These are phyloP conservation scores for Yamagishiella unicocca DNA, from an alignment of 139 green algal species.

Conservation along the genomic window DNA sequence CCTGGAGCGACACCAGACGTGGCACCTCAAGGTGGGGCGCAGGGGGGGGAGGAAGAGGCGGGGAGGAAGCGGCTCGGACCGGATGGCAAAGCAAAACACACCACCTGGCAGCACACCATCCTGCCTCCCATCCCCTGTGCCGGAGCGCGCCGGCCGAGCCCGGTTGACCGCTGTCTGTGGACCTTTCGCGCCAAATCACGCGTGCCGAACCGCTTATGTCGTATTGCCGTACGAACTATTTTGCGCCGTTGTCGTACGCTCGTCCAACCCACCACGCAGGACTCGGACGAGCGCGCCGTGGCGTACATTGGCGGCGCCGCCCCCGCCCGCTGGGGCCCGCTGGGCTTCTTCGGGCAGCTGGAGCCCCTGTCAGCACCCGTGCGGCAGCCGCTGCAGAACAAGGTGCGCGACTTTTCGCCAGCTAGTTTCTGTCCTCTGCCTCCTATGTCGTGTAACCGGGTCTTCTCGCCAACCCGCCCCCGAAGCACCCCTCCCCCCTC, in stretches of 20 bases:
- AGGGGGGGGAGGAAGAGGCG: not conserved
- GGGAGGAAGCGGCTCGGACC: not conserved
- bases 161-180: too few species aligned
- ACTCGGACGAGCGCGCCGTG: conserved; percentile 95
- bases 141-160: too few species aligned
- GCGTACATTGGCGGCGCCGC: conserved; percentile 93
- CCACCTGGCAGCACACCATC: too few species aligned
- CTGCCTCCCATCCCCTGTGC: too few species aligned
- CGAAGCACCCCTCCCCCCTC: not conserved
- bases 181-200: too few species aligned
- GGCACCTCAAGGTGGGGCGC: conserved; percentile 79
- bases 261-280: too few species aligned
- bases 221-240: too few species aligned
- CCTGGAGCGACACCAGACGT: conserved; percentile 68
- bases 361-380: conserved; percentile 10
- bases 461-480: not conserved
- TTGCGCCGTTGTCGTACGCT: too few species aligned
- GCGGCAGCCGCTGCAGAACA: conserved; percentile 6
- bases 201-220: too few species aligned
- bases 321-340: conserved; percentile 86
- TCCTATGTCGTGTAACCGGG: too few species aligned
- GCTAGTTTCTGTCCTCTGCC: too few species aligned
- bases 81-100: conserved; percentile 8
- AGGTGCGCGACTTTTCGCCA: conserved; percentile 9
- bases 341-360: conserved; percentile 56